Conservation (phyloP, 2,329 filamentous ascomycete species). For the Fusarium sp. region DNA sequence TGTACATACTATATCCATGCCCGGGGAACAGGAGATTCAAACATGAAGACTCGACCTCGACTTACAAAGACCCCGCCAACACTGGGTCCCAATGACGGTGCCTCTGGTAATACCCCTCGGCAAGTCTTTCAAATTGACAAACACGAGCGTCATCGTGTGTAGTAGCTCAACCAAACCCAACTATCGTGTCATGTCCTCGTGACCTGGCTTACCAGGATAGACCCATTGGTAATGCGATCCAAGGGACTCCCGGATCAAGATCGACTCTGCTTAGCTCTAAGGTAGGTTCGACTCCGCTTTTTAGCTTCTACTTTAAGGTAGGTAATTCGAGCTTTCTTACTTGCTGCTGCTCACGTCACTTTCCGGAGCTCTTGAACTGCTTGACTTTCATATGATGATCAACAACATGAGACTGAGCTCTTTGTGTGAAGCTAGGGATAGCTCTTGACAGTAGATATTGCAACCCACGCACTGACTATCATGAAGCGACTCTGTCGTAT, state of each 20-base stretch:
- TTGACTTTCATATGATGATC: slow-evolving; percentile 7
- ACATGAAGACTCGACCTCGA: background rate
- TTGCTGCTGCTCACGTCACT: slow-evolving; percentile 35
- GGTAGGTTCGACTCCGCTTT: slow-evolving; percentile 18
- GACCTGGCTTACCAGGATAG: slow-evolving; percentile 25
- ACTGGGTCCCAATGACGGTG: slow-evolving; percentile 26
- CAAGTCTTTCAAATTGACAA: slow-evolving; percentile 13
- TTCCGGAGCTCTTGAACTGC: slow-evolving; percentile 18
- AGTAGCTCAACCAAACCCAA: slow-evolving; percentile 26
- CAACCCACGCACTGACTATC: slow-evolving; percentile 1
- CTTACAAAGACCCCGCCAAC: slow-evolving; percentile 31
- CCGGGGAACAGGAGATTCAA: slow-evolving; percentile 1
- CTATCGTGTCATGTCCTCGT: slow-evolving; percentile 24
- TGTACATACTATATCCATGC: background rate
- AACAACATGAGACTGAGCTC: background rate
- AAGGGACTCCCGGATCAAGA: slow-evolving; percentile 42
- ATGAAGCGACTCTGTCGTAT: background rate
- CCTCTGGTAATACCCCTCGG: slow-evolving; percentile 13
- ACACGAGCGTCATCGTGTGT: slow-evolving; percentile 40
- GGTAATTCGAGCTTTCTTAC: slow-evolving; percentile 22
- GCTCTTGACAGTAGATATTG: background rate
- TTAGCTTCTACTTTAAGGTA: slow-evolving; percentile 20
- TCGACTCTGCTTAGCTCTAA: slow-evolving; percentile 19
- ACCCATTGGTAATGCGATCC: slow-evolving; percentile 20
- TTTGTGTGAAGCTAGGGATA: background rate